Evolutionary conservation across 305 asterid species (phyloP).

Genomic region (Rubia tinctorum): DNA sequence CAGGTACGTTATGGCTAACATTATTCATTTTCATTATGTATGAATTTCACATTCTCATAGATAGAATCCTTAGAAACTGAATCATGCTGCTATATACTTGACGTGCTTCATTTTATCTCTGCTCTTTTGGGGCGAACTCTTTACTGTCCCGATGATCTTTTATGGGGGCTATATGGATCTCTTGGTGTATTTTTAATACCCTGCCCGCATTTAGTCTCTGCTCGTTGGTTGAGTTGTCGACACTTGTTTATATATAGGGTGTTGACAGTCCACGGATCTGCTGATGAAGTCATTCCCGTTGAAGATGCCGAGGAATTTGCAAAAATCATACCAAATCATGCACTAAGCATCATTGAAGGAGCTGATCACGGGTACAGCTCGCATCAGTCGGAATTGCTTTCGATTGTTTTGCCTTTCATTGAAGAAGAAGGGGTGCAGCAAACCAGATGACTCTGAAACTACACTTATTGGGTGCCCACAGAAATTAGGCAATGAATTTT

Average conservation of each 20-base stretch:
- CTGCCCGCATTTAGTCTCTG: background rate
- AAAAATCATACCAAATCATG: conserved; percentile 67
- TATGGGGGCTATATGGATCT: too few relatives aligned
- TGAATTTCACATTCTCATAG: background rate
- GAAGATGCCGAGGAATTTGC: conserved; percentile 71
- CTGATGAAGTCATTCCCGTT: conserved; percentile 63
- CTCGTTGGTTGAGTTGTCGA: conserved; percentile 1
- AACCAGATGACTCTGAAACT: conserved; percentile 10
- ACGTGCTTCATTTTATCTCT: too few relatives aligned
- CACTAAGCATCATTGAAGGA: conserved; percentile 54
- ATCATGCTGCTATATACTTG: too few relatives aligned
- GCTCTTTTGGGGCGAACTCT: too few relatives aligned
- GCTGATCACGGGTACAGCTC: conserved; percentile 63
- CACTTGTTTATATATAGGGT: conserved; percentile 39
- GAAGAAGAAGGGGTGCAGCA: conserved; percentile 42
- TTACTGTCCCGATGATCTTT: too few relatives aligned
- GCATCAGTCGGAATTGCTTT: conserved; percentile 53
- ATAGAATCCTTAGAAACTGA: background rate
- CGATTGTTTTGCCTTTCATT: conserved; percentile 57
- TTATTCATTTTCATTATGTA: background rate
- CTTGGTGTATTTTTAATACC: too few relatives aligned
- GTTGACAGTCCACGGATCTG: conserved; percentile 80
- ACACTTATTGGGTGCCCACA: background rate
- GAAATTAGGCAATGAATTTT: too few relatives aligned
- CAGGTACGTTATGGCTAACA: conserved; percentile 38